These are phyloP conservation scores for Pyrenochaeta sp. DNA, from an alignment of 2,329 filamentous ascomycete genomes.

Conservation along the genomic window DNA sequence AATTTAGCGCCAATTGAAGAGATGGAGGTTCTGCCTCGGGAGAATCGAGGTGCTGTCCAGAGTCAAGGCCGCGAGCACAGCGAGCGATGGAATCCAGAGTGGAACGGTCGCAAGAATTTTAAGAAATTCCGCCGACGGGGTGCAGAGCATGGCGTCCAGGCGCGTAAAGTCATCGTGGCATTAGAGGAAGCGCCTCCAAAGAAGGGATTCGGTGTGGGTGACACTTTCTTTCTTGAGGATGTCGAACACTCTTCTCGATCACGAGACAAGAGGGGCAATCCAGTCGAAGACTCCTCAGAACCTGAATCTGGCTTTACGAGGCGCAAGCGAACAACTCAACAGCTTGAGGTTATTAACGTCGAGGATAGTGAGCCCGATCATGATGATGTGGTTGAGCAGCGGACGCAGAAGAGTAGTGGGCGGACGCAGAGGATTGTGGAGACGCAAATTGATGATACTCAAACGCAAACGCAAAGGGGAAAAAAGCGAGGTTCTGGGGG, in stretches of 20 bases:
- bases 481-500: slow-evolving; percentile 41
- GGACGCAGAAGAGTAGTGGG: slow-evolving; percentile 33
- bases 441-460: slow-evolving; percentile 41
- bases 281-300: slow-evolving; percentile 33
- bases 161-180: slow-evolving; percentile 70
- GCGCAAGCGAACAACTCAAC: slow-evolving; percentile 19
- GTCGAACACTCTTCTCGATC: slow-evolving; percentile 26
- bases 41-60: slow-evolving; percentile 29
- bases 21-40: slow-evolving; percentile 67
- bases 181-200: slow-evolving; percentile 73
- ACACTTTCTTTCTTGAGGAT: slow-evolving; percentile 76
- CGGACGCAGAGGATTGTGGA: slow-evolving; percentile 37
- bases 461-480: slow-evolving; percentile 31
- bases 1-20: slow-evolving; percentile 79
- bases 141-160: slow-evolving; percentile 49
- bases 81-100: slow-evolving; percentile 82
- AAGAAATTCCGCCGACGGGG: slow-evolving; percentile 77
- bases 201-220: slow-evolving; percentile 77
- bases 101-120: slow-evolving; percentile 97
- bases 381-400: slow-evolving; percentile 30
- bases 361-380: slow-evolving; percentile 40
- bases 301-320: slow-evolving; percentile 40
- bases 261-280: slow-evolving; percentile 15
- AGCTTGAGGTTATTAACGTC: slow-evolving; percentile 35
- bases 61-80: slow-evolving; percentile 47